Base-by-base conservation (phyloP, 352 stramenopile species). In the Pythium aquatile region DNA sequence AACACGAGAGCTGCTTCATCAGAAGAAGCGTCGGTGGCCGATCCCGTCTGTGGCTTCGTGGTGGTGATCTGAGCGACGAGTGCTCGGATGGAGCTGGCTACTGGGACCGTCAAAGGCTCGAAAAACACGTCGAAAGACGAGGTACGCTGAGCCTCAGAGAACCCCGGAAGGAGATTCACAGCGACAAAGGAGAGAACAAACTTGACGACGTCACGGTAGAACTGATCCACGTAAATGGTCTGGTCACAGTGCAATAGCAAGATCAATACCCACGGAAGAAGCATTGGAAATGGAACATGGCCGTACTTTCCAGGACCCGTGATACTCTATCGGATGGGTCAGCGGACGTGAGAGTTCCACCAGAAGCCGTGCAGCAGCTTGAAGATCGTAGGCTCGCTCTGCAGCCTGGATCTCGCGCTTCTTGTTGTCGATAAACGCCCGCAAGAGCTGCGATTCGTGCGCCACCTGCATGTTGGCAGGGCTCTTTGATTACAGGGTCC, bases 81-180 rank as follows among this genome's bases (percentile, higher is more conserved):
- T 11, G 69, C 73, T 4, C 68, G 67, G 47, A 85, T 49, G 2
- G 69, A 60, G 47, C 65, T 76, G 48, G 71, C 71, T 9, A 76
- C 54, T 14, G 81, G 75, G 1, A 88, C 73, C 9, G 65, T 13
- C 20, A 57, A 37, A 17, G 58, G 46, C 30, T 79, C 70, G 30
- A 92, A 92, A 65, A 89, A 90, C 37, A 72, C 73, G 60, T 90
- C 81, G 46, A 90, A 80, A n/a, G 62, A 66, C 20, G 65, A 65
- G 10, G 62, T 9, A 9, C 78, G 81, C 58, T 90, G 74, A 24
- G 65, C 44, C 17, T 68, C 58, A 10, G 71, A 76, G 47, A 92
- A 84, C 55, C 76, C 78, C 5, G 69, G 63, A 29, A 88, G 79
- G 3, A 90, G 28, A 60, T 79, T 76, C 24, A 83, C 61, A 5